Conservation (phyloP, 192 early-diverging fungal genomes). For the Coemansia sp. region DNA sequence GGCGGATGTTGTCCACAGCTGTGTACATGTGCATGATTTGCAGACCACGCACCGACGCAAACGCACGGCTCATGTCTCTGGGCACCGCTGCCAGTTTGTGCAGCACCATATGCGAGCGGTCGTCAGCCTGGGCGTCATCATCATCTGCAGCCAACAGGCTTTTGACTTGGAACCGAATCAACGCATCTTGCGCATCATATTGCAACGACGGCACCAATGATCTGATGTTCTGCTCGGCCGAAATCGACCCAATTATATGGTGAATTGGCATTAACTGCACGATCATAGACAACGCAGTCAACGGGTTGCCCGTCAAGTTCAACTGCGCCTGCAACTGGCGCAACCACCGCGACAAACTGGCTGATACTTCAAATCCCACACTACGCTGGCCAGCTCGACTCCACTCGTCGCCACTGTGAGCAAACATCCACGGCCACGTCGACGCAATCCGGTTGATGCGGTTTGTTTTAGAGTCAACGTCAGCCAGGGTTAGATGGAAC, state of each 20-base stretch:
- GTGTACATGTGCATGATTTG: conserved; percentile 54
- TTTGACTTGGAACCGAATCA: conserved; percentile 24
- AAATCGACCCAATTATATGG: conserved; percentile 31
- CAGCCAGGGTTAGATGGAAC: conserved; percentile 49
- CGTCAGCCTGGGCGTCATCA: neutral
- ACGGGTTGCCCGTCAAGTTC: conserved; percentile 41
- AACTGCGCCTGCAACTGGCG: conserved; percentile 44
- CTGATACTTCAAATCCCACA: conserved; percentile 26
- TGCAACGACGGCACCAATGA: conserved; percentile 21
- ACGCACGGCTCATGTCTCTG: conserved; percentile 18
- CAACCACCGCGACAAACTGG: conserved; percentile 49
- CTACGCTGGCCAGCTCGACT: conserved; percentile 3
- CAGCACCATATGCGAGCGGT: conserved; percentile 32
- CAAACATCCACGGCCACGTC: conserved; percentile 49
- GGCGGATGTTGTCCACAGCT: conserved; percentile 43
- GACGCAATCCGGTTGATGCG: conserved; percentile 42
- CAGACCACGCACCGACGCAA: conserved; percentile 34
- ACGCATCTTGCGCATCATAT: conserved; percentile 16
- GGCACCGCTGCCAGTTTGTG: conserved; percentile 17
- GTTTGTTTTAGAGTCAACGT: conserved; percentile 32
- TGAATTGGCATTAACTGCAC: conserved; percentile 48
- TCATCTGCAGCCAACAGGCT: conserved; percentile 14
- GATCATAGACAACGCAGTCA: conserved; percentile 33
- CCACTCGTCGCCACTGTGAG: conserved; percentile 14
- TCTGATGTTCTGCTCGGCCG: conserved; percentile 18